phyloP scores from a whole-genome alignment of 1,284 basidiomycete species.

The Boletus subluridellus region DNA sequence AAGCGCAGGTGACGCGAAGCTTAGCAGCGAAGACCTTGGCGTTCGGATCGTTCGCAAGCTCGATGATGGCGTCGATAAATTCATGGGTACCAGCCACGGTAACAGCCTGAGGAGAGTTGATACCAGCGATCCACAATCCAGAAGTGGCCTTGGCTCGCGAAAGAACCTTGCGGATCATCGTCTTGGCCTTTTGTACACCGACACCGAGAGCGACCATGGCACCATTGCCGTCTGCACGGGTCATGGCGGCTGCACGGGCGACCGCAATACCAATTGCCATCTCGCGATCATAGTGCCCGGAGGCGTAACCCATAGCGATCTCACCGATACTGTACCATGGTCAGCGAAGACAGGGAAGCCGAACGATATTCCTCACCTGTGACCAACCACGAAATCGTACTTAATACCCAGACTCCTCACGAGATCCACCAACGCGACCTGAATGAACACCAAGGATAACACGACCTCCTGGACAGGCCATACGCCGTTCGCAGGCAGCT shows the following conservation, averaged over 20 bases:
- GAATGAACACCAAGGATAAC: constrained; percentile 31
- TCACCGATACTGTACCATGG: constrained; percentile 28
- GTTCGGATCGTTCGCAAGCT: constrained; percentile 30
- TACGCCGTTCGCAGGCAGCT: constrained; percentile 24
- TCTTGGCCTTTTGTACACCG: constrained; percentile 31
- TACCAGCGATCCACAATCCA: constrained; percentile 33
- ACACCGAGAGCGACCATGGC: constrained; percentile 34
- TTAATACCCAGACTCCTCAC: constrained; percentile 28
- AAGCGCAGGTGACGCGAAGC: constrained; percentile 30
- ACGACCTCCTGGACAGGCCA: constrained; percentile 34
- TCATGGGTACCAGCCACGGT: constrained; percentile 30
- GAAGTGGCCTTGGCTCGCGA: constrained; percentile 24
- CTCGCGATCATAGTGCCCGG: constrained; percentile 33
- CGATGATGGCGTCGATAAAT: constrained; percentile 28
- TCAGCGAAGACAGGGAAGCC: background rate
- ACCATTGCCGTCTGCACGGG: constrained; percentile 31
- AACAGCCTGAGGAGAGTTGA: constrained; percentile 34
- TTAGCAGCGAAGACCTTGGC: constrained; percentile 30
- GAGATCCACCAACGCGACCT: constrained; percentile 30
- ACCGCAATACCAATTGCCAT: constrained; percentile 32
- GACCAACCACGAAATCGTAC: constrained; percentile 32
- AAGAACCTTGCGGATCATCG: constrained; percentile 31
- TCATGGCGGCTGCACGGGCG: constrained; percentile 33
- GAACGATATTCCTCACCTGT: constrained; percentile 22
- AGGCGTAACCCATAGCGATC: constrained; percentile 35